phyloP scores from a whole-genome alignment of 176 grass and related monocot species.

The Cocos nucifera region DNA sequence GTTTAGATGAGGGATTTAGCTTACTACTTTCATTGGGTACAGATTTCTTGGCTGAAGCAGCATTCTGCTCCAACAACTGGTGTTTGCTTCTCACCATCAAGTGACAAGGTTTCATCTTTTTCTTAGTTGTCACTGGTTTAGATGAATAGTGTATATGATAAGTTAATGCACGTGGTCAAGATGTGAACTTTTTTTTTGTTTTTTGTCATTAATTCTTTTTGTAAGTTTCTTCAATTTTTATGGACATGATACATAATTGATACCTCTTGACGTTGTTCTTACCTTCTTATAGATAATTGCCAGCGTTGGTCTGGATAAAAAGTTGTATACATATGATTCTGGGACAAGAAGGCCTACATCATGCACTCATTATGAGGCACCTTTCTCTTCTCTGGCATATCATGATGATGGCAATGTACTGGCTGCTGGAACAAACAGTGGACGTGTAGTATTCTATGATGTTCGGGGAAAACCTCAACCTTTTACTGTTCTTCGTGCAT shows the following conservation, averaged over 20 bases:
- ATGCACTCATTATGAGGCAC: conserved; percentile 73
- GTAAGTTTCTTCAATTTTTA: too few relatives aligned
- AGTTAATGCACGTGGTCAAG: too few relatives aligned
- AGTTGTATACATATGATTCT: conserved; percentile 67
- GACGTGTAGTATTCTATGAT: conserved; percentile 90
- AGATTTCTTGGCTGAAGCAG: conserved; percentile 96
- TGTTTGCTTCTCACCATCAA: conserved; percentile 89
- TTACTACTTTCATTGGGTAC: conserved; percentile 7
- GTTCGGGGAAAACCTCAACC: conserved; percentile 87
- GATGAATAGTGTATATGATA: conserved; percentile 2
- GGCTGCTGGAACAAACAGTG: conserved; percentile 86
- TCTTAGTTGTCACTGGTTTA: conserved; percentile 20
- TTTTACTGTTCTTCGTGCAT: conserved; percentile 78
- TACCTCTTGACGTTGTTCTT: conserved; percentile 20
- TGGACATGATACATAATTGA: neutral
- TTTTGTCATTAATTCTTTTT: too few relatives aligned
- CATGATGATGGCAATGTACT: conserved; percentile 87
- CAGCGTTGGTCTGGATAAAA: conserved; percentile 92
- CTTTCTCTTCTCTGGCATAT: conserved; percentile 84
- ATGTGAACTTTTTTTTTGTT: too few relatives aligned
- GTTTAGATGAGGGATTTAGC: neutral
- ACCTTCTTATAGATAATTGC: conserved; percentile 58
- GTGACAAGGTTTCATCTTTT: conserved; percentile 60
- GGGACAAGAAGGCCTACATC: conserved; percentile 61
- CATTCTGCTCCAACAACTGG: conserved; percentile 96